Conservation (phyloP, 2,329 filamentous ascomycete genomes). For the Lizonia empirigonia region DNA sequence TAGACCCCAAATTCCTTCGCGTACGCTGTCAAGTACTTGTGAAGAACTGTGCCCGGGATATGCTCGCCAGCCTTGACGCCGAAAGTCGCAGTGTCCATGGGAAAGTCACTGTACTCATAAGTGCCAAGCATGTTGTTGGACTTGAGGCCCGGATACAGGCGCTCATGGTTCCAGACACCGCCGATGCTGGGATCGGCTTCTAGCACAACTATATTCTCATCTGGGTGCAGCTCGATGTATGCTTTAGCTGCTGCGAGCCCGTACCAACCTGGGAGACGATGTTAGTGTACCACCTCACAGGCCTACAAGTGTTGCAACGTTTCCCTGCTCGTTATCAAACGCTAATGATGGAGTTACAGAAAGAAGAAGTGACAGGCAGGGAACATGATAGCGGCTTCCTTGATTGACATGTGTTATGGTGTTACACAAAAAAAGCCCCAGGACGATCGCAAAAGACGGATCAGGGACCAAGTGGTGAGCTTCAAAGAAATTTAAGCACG, state of each 20-base stretch:
- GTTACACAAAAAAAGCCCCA: background rate
- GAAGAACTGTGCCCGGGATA: constrained; percentile 62
- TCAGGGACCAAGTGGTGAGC: background rate
- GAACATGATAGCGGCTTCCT: background rate
- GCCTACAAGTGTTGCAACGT: background rate
- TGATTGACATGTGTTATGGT: background rate
- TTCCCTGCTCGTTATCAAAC: background rate
- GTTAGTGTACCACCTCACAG: background rate
- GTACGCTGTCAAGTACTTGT: constrained; percentile 58
- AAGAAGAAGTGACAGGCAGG: background rate
- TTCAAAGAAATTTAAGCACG: background rate
- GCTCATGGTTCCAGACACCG: constrained; percentile 50
- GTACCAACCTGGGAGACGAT: constrained; percentile 29
- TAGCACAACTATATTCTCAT: constrained; percentile 49
- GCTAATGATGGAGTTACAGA: background rate
- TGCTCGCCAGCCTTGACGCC: constrained; percentile 59
- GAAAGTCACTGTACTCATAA: constrained; percentile 50
- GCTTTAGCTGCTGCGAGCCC: constrained; percentile 37
- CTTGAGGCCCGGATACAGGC: constrained; percentile 52
- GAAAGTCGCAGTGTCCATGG: constrained; percentile 37
- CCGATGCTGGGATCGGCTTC: constrained; percentile 50
- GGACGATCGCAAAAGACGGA: background rate
- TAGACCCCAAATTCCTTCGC: constrained; percentile 55
- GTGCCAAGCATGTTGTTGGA: constrained; percentile 53
- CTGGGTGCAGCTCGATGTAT: constrained; percentile 51